Conservation (phyloP, 1,139 yeast genomes). For the Taphrina flavorubra region DNA sequence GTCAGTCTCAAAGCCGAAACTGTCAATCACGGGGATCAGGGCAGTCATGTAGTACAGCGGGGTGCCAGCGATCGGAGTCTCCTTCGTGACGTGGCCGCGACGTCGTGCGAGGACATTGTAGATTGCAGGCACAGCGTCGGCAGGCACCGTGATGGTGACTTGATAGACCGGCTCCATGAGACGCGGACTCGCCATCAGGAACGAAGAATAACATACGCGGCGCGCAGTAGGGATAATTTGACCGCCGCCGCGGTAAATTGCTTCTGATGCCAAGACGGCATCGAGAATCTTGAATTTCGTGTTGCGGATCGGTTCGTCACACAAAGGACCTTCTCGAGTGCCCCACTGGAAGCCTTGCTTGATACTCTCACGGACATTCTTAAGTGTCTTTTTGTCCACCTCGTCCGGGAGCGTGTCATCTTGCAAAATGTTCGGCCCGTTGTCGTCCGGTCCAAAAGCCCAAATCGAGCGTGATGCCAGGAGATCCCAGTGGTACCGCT, state of each 20-base stretch:
- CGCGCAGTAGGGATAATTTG: conserved; percentile 84
- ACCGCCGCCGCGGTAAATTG: conserved; percentile 63
- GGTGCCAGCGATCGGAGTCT: conserved; percentile 73
- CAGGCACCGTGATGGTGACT: conserved; percentile 65
- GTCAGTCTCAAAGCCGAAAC: conserved; percentile 88
- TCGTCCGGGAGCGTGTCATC: conserved; percentile 82
- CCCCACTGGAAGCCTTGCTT: conserved; percentile 85
- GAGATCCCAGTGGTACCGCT: conserved; percentile 77
- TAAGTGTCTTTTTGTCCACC: conserved; percentile 63
- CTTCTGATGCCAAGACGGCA: conserved; percentile 59
- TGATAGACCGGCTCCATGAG: conserved; percentile 81
- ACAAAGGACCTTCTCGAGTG: conserved; percentile 82
- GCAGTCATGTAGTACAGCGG: conserved; percentile 69
- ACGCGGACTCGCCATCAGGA: conserved; percentile 77
- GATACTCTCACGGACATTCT: conserved; percentile 61
- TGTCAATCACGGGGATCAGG: conserved; percentile 82
- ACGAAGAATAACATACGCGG: conserved; percentile 82
- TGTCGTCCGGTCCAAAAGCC: conserved; percentile 72
- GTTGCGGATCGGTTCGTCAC: conserved; percentile 79
- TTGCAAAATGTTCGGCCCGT: conserved; percentile 64
- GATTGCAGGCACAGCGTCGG: conserved; percentile 57
- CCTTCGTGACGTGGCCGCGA: conserved; percentile 66
- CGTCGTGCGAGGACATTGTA: conserved; percentile 64
- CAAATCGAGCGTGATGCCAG: conserved; percentile 82
- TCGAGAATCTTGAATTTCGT: conserved; percentile 76